Percentiles rank a stretch among this genome's conserved stretches.
Evolutionary conservation across 768 basidiomycete species (phyloP).

Genomic region (Mycena vulgaris): DNA sequence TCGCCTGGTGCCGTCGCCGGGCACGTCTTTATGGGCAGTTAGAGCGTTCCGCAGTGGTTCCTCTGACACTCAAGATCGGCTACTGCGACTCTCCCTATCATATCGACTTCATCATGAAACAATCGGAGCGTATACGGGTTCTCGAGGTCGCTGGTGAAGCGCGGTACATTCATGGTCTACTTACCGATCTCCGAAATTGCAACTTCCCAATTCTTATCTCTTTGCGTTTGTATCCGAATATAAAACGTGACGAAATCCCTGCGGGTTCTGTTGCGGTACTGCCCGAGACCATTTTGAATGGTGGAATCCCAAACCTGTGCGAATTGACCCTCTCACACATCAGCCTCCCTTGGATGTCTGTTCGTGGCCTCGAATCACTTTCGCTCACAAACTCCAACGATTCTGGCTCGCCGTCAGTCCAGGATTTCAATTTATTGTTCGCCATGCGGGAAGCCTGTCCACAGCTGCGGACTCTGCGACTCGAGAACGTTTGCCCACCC

Average conservation of each 20-base stretch:
- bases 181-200: not conserved
- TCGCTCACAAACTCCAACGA: not conserved
- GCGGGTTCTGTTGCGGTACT: not conserved
- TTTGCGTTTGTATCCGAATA: not conserved
- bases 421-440: not conserved
- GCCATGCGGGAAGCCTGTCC: not conserved
- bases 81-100: not conserved
- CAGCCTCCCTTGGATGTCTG: not conserved
- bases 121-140: not conserved
- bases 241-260: not conserved
- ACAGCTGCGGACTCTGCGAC: not conserved
- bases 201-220: constrained; percentile 14
- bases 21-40: not conserved
- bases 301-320: not conserved
- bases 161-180: not conserved
- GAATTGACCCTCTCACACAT: not conserved
- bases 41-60: constrained; percentile 3
- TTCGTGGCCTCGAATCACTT: not conserved
- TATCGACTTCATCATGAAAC: not conserved
- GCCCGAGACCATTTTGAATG: not conserved
- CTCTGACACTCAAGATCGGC: not conserved
- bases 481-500: not conserved
- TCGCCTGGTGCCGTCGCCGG: not conserved
- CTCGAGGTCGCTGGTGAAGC: constrained; percentile 3
- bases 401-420: not conserved